Conservation (phyloP, 805 yeast genomes). For the Hanseniaspora meyeri region DNA sequence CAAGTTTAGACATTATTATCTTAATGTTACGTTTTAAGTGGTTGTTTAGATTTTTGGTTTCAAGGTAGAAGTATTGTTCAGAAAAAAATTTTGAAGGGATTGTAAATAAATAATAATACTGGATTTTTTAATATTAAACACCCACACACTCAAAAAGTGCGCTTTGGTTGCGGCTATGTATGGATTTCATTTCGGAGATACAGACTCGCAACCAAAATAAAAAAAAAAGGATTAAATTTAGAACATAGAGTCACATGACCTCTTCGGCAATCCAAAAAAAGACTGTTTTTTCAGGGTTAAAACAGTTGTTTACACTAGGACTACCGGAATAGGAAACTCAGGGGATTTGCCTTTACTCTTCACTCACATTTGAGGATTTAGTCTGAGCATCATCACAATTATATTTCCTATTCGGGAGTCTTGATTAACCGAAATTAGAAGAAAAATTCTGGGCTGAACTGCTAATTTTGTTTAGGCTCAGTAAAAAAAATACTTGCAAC, state of each 20-base stretch:
- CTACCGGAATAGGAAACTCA: not conserved
- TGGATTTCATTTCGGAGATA: no score
- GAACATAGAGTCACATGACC: no score
- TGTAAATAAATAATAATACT: no score
- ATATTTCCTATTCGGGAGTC: not conserved
- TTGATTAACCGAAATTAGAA: not conserved
- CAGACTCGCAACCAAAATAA: no score
- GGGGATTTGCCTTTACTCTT: no score
- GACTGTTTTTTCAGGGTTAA: no score
- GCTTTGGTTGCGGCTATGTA: no score
- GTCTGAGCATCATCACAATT: not conserved
- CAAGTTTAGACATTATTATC: conserved; percentile 51
- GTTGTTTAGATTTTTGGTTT: not conserved
- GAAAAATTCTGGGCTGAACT: not conserved
- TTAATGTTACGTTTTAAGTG: not conserved
- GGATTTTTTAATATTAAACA: not conserved
- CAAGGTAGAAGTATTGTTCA: no score
- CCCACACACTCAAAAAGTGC: not conserved
- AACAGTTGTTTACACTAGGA: not conserved
- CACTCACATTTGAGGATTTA: not conserved
- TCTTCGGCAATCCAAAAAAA: not conserved
- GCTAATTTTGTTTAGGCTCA: not conserved
- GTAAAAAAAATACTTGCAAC: not conserved
- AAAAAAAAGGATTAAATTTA: no score
- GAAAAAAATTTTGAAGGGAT: no score